Evolutionary conservation across 345 rosid species (phyloP).

Genomic region (Linum lewisii): DNA sequence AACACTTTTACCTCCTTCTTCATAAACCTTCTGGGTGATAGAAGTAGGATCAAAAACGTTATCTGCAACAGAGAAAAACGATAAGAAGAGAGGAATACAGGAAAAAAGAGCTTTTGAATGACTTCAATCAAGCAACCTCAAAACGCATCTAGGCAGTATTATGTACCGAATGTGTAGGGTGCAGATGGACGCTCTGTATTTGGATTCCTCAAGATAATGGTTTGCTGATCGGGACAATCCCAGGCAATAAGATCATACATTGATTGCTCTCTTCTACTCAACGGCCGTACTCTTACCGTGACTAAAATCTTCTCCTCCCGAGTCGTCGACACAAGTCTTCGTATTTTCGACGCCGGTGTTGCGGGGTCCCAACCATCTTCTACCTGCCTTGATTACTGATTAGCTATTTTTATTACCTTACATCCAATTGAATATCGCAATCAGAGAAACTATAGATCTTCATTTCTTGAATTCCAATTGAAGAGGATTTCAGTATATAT

Average conservation of each 20-base stretch:
- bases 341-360: slow-evolving; percentile 58
- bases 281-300: slow-evolving; percentile 73
- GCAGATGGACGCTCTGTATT: slow-evolving; percentile 44
- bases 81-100: background rate
- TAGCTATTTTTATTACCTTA: background rate
- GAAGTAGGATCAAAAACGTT: slow-evolving; percentile 64
- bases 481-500: background rate
- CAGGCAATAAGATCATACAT: slow-evolving; percentile 86
- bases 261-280: slow-evolving; percentile 75
- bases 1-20: slow-evolving; percentile 88
- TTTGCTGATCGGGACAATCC: slow-evolving; percentile 67
- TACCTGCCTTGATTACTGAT: background rate
- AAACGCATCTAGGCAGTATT: background rate
- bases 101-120: background rate
- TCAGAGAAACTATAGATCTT: background rate
- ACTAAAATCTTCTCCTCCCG: slow-evolving; percentile 87
- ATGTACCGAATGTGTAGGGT: slow-evolving; percentile 52
- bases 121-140: slow-evolving; percentile 2
- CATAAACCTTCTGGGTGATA: slow-evolving; percentile 62
- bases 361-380: slow-evolving; percentile 49
- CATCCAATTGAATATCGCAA: background rate
- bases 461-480: background rate
- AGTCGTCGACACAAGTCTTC: slow-evolving; percentile 25
- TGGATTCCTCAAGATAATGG: slow-evolving; percentile 53
- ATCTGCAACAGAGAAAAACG: slow-evolving; percentile 33